These are phyloP conservation scores for Uncinocarpus reesii DNA, from an alignment of 2,329 filamentous ascomycete species.

Conservation along the genomic window DNA sequence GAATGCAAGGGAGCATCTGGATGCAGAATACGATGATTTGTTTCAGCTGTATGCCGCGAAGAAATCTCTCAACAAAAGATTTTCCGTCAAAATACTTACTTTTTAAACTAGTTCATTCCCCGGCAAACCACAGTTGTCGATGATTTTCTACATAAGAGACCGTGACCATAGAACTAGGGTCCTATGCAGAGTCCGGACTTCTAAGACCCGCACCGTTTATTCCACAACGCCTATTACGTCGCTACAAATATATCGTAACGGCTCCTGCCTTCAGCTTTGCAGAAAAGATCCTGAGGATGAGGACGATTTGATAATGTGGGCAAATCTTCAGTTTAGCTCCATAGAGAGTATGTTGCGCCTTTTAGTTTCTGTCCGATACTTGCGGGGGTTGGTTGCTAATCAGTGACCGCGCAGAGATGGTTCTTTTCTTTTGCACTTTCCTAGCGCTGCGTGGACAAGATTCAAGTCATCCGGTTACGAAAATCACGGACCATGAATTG, in stretches of 20 bases:
- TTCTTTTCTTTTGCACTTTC: slow-evolving; percentile 48
- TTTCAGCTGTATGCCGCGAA: slow-evolving; percentile 29
- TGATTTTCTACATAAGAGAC: slow-evolving; percentile 44
- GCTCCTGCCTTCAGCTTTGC: slow-evolving; percentile 34
- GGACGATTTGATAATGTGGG: slow-evolving; percentile 42
- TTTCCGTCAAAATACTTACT: slow-evolving; percentile 5
- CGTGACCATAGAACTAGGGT: slow-evolving; percentile 45
- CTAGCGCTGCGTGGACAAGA: slow-evolving; percentile 51
- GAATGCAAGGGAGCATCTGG: slow-evolving; percentile 25
- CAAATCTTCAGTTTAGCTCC: slow-evolving; percentile 44
- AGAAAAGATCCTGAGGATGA: slow-evolving; percentile 24
- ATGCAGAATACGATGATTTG: slow-evolving; percentile 31
- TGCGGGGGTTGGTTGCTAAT: slow-evolving; percentile 7
- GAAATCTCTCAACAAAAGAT: not conserved
- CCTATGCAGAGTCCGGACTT: slow-evolving; percentile 40
- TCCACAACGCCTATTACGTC: slow-evolving; percentile 45
- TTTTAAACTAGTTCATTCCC: slow-evolving; percentile 39
- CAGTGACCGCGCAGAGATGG: slow-evolving; percentile 39
- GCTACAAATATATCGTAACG: slow-evolving; percentile 30
- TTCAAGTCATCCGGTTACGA: slow-evolving; percentile 28
- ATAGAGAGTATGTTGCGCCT: slow-evolving; percentile 41
- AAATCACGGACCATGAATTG: slow-evolving; percentile 43
- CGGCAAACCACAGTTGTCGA: slow-evolving; percentile 34
- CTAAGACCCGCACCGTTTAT: slow-evolving; percentile 32
- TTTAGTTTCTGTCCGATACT: not conserved